Conservation (phyloP, 2,329 filamentous ascomycete genomes). For the Ophiocordyceps polyrhachis-furcata region DNA sequence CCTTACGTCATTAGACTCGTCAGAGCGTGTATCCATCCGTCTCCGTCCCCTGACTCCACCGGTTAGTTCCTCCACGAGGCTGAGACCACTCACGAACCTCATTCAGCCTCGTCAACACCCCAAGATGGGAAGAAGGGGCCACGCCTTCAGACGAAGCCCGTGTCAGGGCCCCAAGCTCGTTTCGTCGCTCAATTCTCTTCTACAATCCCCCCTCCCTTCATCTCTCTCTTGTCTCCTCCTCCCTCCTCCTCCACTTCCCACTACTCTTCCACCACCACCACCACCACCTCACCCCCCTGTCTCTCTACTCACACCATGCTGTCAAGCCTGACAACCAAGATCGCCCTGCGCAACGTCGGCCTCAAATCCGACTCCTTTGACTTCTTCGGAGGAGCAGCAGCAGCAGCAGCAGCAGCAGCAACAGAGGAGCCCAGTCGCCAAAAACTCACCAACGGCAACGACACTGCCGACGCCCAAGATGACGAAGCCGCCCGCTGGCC, state of each 20-base stretch:
- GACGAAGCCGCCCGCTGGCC: constrained; percentile 16
- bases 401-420: not conserved
- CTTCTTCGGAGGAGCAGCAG: constrained; percentile 7
- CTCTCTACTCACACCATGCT: constrained; percentile 23
- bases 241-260: not conserved
- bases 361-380: constrained; percentile 31
- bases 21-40: not conserved
- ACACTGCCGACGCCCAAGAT: constrained; percentile 7
- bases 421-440: constrained; percentile 6
- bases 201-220: not conserved
- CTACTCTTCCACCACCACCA: not conserved
- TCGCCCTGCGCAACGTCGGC: constrained; percentile 38
- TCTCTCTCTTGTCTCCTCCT: not conserved
- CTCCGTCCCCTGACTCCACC: not conserved
- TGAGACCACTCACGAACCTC: not conserved
- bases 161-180: not conserved
- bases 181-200: not conserved
- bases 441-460: constrained; percentile 4
- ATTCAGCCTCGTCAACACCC: not conserved
- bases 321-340: constrained; percentile 34
- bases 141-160: not conserved
- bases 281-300: no score
- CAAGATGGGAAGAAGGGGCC: no score
- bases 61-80: not conserved
- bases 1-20: not conserved